Base-by-base conservation (phyloP, 306 rosid species). In the Biancaea sappan region DNA sequence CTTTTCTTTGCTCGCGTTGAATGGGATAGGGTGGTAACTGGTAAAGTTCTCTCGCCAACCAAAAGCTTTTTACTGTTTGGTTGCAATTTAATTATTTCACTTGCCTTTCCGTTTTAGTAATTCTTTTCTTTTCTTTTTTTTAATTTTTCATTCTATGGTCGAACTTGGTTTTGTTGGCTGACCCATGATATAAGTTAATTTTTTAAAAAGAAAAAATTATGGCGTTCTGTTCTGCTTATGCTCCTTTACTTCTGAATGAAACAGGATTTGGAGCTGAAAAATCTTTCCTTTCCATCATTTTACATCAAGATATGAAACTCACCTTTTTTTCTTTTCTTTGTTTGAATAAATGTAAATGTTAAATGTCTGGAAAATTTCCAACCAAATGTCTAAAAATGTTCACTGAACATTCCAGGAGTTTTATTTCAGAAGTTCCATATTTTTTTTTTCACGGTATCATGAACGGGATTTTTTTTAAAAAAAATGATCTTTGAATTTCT, bases 11-110 rank as follows among this genome's bases (percentile, higher is more conserved):
- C 10, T 28, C 66, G 48, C 24, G 66, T 69, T 65, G 32, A 44
- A 35, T 66, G 79, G 43, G 48, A 14, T 7, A 29, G 65, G 37
- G 37, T 66, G 37, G 54, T 47, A 75, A 14, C n/a, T n/a, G n/a
- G n/a, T n/a, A n/a, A 58, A 24, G 61, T 67, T 74, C 29, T 44
- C 26, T 38, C 3, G 10, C 65, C 52, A 47, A 61, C 19, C 40
- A 61, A 59, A 47, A 12, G 61, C 31, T 60, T 63, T 35, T 63
- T 35, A 1, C 32, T 57, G 38, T 26, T 16, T 6, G 22, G 66
- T 60, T 62, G 31, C 68, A 18, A 18, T 32, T 61, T 61, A 8
- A 37, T 35, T 4, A 37, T 37, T 61, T 37, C 4, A 11, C 48
- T 62, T 10, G n/a, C 47, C 19, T 19, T 61, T 35, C 8, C 37